phyloP scores from a whole-genome alignment of 441 rosid genomes.

The Erysimum pusillum region DNA sequence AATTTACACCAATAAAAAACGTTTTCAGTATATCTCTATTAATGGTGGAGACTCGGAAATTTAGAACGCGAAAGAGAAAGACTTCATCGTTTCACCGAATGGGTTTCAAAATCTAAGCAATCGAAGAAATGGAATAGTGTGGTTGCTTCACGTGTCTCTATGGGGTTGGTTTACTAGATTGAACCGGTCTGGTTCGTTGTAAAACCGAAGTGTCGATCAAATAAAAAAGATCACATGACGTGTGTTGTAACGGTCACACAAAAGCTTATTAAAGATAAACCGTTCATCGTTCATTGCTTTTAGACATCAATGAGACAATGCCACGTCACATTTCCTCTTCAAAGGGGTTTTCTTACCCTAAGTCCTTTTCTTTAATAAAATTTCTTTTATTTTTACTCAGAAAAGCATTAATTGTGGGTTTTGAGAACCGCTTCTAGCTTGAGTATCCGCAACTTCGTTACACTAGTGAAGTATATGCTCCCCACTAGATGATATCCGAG shows the following conservation, averaged over 20 bases:
- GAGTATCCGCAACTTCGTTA: too few species aligned
- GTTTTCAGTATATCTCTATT: too few species aligned
- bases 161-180: not conserved
- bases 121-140: not conserved
- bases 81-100: conserved; percentile 2
- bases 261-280: not conserved
- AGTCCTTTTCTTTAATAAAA: not conserved
- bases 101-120: not conserved
- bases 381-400: too few species aligned
- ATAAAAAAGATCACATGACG: conserved; percentile 26
- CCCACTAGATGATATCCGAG: too few species aligned
- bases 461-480: too few species aligned
- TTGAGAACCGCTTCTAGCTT: too few species aligned
- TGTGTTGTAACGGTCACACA: conserved; percentile 1
- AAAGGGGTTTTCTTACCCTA: conserved; percentile 22
- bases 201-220: not conserved
- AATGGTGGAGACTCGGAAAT: not conserved
- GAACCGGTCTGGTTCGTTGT: not conserved
- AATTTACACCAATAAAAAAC: too few species aligned
- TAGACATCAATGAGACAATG: conserved; percentile 2
- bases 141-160: not conserved
- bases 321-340: conserved; percentile 30
- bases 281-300: conserved; percentile 12
- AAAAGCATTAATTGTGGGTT: too few species aligned
- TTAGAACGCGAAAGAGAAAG: not conserved